Evolutionary conservation across 129 eudicot species (phyloP).

Genomic region (Centella asiatica): DNA sequence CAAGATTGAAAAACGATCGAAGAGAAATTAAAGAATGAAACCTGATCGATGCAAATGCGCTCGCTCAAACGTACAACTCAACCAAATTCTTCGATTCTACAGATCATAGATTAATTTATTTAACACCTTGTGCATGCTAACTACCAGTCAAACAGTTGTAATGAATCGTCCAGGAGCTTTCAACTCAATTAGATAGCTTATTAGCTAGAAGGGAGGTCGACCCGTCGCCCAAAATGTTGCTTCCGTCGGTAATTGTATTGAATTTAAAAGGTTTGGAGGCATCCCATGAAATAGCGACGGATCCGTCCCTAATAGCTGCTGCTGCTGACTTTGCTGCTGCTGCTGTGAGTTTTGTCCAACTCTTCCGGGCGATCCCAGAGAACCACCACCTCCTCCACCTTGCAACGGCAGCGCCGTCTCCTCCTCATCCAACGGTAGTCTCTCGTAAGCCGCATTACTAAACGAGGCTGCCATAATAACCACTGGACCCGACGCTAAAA

Average conservation of each 20-base stretch:
- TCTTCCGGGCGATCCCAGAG: constrained; percentile 59
- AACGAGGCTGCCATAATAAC: constrained; percentile 81
- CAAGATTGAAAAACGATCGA: no score
- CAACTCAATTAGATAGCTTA: background rate
- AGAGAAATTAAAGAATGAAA: no score
- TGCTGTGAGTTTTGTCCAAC: constrained; percentile 29
- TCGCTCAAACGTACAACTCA: no score
- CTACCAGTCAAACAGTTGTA: background rate
- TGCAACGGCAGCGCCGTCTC: constrained; percentile 35
- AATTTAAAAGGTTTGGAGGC: constrained; percentile 54
- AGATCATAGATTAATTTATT: no score
- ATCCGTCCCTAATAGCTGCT: constrained; percentile 31
- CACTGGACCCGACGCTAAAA: constrained; percentile 65
- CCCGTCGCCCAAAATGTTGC: constrained; percentile 54
- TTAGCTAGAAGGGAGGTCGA: constrained; percentile 38
- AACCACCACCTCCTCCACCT: constrained; percentile 27
- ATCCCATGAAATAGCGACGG: constrained; percentile 50
- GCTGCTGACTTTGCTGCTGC: constrained; percentile 31
- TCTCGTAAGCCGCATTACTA: constrained; percentile 73
- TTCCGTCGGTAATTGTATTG: constrained; percentile 51
- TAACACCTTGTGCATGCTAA: background rate
- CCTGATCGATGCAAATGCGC: no score
- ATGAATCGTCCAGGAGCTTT: background rate
- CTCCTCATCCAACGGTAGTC: constrained; percentile 65
- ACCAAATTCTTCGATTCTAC: no score